Evolutionary conservation across 495 filamentous ascomycete species (phyloP), one percentile per base, ranked within the genome.

Genomic region (Penicillium paxilli): DNA sequence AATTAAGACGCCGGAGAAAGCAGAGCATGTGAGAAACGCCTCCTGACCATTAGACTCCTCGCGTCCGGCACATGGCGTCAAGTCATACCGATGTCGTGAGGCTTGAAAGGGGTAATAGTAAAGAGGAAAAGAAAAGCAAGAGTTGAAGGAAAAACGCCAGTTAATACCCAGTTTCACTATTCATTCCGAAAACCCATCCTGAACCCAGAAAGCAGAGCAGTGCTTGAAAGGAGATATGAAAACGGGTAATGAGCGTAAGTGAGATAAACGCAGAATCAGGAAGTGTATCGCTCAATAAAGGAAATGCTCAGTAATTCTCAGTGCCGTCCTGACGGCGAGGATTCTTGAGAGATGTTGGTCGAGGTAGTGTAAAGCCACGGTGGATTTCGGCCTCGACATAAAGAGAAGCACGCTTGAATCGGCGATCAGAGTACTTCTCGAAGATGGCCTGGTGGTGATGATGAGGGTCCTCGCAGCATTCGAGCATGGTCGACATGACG

Each of bases 361-460:
- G 64, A 4, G 71, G 58, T 28, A 80, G 56, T 32, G 55, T 55
- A 47, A 81, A 80, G n/a, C 70, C 89, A 46, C 77, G 79, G 44
- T 67, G 66, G 55, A 96, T 81, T 73, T 91, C 87, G 17, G 70
- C 74, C 62, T 91, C 83, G 24, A 94, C 92, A 56, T 85, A 96
- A 16, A 82, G 61, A n/a, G 92, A 88, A 3, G 88, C 88, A 22
- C 84, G 77, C 76, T 92, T 92, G 76, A 87, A 97, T 26, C 88
- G 84, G 49, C 82, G 87, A 64, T 91, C 87, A 6, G 83, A 77
- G 70, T 96, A 98, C 71, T 98, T 98, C 17, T 97, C 90, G 60
- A 81, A 98, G 54, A 98, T 86, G 19, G 91, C 89, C 5, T 71
- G 60, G 68, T 98, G 94, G 62, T 98, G 94, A 60, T 83, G 87